Base-by-base conservation (phyloP, 805 yeast species). In the Kregervanrija pseudodelftensis region DNA sequence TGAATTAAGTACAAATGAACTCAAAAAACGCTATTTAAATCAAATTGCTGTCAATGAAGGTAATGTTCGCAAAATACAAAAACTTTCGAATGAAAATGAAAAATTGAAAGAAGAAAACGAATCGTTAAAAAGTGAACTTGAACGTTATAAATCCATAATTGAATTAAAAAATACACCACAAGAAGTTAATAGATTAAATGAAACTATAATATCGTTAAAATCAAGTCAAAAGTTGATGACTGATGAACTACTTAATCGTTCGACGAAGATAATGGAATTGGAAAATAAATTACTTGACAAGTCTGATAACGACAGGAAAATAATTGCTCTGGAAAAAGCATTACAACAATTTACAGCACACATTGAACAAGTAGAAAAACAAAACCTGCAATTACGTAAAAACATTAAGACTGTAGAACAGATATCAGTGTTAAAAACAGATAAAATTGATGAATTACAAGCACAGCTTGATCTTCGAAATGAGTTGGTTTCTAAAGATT, bases 311-410 rank as follows among this genome's bases (percentile, higher is more conserved):
- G 8, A 31, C 3, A 71, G 73, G 50, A 76, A 75, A 51, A 57
- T 79, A 30, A 67, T 72, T 39, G 71, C 75, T 10, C 59, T 84
- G 43, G 86, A 82, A 52, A 69, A 72, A 40, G 72, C 86, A 1
- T 62, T 84, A 14, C 74, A 73, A 37, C 80, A 73, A 48, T 70
- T 84, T 49, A 70, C 76, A 14, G 67, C 65, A n/a, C 80, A 80
- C 45, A 70, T 83, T 44, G 70, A 70, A 41, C 85, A 82, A 48
- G 72, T 82, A 31, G 82, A 80, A 48, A 60, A 68, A n/a, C 82
- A 80, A 56, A 84, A 84, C 56, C 63, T 69, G 30, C 67, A 73
- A 41, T 62, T 84, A 32, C 68, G 76, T 41, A 76, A 71, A 51
- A 87, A 82, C 51, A 65, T 82, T 14, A 67, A 68, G 28, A 66